These are phyloP conservation scores for Globisporangium orthogonon DNA, from an alignment of 352 stramenopile species.

Conservation along the genomic window DNA sequence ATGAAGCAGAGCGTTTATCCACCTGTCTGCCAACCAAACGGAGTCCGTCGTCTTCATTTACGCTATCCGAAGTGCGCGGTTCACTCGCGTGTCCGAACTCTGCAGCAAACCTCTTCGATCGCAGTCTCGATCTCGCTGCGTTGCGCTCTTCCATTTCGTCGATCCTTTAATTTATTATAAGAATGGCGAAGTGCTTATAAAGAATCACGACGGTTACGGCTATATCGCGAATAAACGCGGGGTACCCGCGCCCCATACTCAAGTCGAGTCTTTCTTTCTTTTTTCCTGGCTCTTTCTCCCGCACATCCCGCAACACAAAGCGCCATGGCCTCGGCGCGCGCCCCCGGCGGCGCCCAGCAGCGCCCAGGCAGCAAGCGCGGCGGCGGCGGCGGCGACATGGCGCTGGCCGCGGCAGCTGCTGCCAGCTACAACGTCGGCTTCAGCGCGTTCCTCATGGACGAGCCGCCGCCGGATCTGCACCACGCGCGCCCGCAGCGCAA, in stretches of 20 bases:
- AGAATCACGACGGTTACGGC: too few species aligned
- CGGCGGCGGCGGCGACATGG: not conserved
- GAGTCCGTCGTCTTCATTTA: too few species aligned
- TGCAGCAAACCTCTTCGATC: too few species aligned
- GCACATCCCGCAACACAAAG: not conserved
- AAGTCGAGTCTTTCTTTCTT: not conserved
- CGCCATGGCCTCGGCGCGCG: conserved; percentile 7
- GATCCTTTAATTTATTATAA: too few species aligned
- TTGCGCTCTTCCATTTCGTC: too few species aligned
- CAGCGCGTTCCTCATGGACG: conserved; percentile 57
- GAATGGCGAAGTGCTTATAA: too few species aligned
- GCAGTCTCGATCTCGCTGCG: too few species aligned
- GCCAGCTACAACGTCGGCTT: conserved; percentile 25
- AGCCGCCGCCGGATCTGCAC: conserved; percentile 24
- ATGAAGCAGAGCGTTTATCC: too few species aligned
- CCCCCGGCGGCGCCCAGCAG: not conserved
- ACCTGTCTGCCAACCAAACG: too few species aligned
- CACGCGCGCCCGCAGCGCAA: conserved; percentile 15
- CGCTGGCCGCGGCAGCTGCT: not conserved
- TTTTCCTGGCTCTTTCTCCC: not conserved
- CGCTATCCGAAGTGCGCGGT: too few species aligned
- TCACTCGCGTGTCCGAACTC: too few species aligned
- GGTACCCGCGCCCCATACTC: not conserved
- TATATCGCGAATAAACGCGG: not conserved
- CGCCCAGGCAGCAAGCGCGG: conserved; percentile 5